Evolutionary conservation across 2,329 filamentous ascomycete genomes (phyloP).

Genomic region (Fusarium buxicola): DNA sequence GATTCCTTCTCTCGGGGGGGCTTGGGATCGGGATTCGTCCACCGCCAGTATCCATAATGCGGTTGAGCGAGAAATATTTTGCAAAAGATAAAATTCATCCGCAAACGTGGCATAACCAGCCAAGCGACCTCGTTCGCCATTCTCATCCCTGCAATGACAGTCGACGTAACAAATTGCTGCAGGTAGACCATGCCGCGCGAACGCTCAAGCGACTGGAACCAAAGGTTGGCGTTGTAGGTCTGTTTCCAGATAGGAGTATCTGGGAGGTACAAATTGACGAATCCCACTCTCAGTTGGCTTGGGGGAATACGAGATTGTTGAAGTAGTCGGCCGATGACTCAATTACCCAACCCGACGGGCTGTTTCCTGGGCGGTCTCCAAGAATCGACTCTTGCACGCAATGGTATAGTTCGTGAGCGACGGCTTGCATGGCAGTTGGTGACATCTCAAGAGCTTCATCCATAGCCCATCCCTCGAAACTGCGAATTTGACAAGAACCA

Average conservation of each 20-base stretch:
- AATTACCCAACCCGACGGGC: conserved; percentile 1
- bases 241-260: conserved; percentile 8
- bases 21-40: not conserved
- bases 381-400: conserved; percentile 5
- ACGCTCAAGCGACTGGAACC: conserved; percentile 12
- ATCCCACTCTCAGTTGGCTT: conserved; percentile 4
- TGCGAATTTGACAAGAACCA: conserved; percentile 12
- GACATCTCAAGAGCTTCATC: not conserved
- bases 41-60: conserved; percentile 9
- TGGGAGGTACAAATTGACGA: not conserved
- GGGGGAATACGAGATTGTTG: conserved; percentile 15
- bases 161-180: conserved; percentile 12
- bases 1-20: not conserved
- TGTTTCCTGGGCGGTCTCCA: not conserved
- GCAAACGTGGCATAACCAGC: not conserved
- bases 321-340: conserved; percentile 15
- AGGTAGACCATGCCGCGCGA: conserved; percentile 7
- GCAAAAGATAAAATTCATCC: conserved; percentile 15
- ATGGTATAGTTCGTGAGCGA: conserved; percentile 19
- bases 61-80: conserved; percentile 4
- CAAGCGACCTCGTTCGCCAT: conserved; percentile 4
- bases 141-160: not conserved
- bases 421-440: conserved; percentile 9
- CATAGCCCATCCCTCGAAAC: conserved; percentile 1
- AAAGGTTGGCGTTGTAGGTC: conserved; percentile 1